phyloP scores from a whole-genome alignment of 1,284 basidiomycete species.

The Chalciporus sp. region DNA sequence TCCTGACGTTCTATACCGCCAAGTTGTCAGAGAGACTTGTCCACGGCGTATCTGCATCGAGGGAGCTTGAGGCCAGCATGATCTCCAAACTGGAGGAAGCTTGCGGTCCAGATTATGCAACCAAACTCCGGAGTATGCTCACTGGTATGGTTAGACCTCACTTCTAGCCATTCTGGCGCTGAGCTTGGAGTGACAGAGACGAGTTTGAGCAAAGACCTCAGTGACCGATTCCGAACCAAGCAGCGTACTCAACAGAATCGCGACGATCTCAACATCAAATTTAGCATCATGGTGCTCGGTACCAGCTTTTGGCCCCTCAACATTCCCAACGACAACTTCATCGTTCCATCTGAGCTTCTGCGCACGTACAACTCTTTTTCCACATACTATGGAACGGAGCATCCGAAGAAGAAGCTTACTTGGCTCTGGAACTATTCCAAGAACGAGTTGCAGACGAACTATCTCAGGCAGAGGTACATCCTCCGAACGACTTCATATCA shows the following conservation, averaged over 20 bases:
- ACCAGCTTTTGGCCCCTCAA: conserved; percentile 97
- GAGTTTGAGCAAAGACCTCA: conserved; percentile 94
- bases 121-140: conserved; percentile 98
- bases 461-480: conserved; percentile 93
- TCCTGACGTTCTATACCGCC: conserved; percentile 98
- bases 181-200: conserved; percentile 64
- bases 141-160: conserved; percentile 58
- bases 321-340: conserved; percentile 82
- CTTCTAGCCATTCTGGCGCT: not conserved
- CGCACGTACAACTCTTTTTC: conserved; percentile 91
- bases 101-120: conserved; percentile 98
- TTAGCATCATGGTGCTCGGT: conserved; percentile 92
- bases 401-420: conserved; percentile 92
- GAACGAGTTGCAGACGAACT: conserved; percentile 93
- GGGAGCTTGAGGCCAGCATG: conserved; percentile 98
- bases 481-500: conserved; percentile 96
- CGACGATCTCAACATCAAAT: conserved; percentile 86
- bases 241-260: conserved; percentile 89
- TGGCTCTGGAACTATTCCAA: conserved; percentile 99
- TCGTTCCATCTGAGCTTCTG: conserved; percentile 86
- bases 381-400: conserved; percentile 92
- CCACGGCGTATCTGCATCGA: conserved; percentile 90
- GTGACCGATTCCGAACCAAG: conserved; percentile 96
- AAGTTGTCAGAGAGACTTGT: conserved; percentile 96
- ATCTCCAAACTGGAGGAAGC: conserved; percentile 98